These are phyloP conservation scores for Monosporascus cannonballus DNA, from an alignment of 2,329 filamentous ascomycete species.

Conservation along the genomic window DNA sequence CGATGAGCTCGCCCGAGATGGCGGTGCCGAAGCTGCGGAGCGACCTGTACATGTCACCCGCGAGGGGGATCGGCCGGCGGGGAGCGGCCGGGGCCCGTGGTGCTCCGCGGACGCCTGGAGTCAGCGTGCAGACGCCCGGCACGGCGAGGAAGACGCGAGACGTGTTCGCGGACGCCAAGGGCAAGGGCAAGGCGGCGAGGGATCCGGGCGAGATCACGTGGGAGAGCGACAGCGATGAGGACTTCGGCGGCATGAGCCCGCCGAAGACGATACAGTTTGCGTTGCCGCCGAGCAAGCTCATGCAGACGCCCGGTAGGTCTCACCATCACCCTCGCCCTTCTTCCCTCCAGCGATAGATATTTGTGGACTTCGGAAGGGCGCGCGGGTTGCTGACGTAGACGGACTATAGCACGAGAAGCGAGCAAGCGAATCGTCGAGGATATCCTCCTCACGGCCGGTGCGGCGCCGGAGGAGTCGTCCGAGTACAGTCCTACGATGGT, in stretches of 20 bases:
- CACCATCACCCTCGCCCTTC: conserved; percentile 1
- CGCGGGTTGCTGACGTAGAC: conserved; percentile 5
- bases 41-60: conserved; percentile 77
- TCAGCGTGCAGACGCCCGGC: conserved; percentile 77
- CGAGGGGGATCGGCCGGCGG: conserved; percentile 39
- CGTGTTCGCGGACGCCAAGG: conserved; percentile 32
- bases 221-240: conserved; percentile 68
- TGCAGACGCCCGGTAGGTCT: conserved; percentile 70
- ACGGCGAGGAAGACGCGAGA: conserved; percentile 45
- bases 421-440: conserved; percentile 78
- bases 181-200: conserved; percentile 24
- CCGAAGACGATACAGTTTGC: conserved; percentile 91
- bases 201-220: conserved; percentile 55
- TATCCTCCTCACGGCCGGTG: conserved; percentile 69
- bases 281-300: conserved; percentile 66
- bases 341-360: neutral
- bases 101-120: conserved; percentile 66
- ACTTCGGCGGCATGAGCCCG: conserved; percentile 72
- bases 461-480: conserved; percentile 46
- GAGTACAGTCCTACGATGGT: conserved; percentile 62
- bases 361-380: conserved; percentile 2
- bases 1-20: conserved; percentile 70
- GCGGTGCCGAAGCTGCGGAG: conserved; percentile 76
- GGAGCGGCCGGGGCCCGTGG: conserved; percentile 35
- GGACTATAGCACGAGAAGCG: conserved; percentile 61